phyloP scores from a whole-genome alignment of 202 grass and related monocot species.

The Eragrostis tef region DNA sequence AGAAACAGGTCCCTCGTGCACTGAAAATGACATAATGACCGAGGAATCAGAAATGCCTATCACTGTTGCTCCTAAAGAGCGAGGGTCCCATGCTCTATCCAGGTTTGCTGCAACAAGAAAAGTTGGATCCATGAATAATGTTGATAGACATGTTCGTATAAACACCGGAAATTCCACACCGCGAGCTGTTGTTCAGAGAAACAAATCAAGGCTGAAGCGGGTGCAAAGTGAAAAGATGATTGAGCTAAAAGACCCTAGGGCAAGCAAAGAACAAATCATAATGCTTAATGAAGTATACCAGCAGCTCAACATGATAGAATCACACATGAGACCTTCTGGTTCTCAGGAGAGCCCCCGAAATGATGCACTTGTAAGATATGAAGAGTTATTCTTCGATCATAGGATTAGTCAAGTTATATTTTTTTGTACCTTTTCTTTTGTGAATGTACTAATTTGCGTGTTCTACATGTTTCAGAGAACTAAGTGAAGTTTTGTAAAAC shows the following conservation, averaged over 20 bases:
- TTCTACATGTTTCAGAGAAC: slow-evolving; percentile 26
- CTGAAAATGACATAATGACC: slow-evolving; percentile 21
- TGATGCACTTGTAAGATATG: slow-evolving; percentile 39
- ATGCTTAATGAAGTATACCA: slow-evolving; percentile 76
- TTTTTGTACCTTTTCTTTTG: not conserved
- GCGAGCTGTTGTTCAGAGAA: slow-evolving; percentile 60
- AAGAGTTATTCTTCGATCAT: not conserved
- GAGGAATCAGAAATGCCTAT: slow-evolving; percentile 47
- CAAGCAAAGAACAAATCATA: slow-evolving; percentile 71
- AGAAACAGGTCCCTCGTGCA: slow-evolving; percentile 24
- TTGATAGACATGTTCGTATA: slow-evolving; percentile 48
- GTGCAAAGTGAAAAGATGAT: slow-evolving; percentile 67
- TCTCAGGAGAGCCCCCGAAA: slow-evolving; percentile 56
- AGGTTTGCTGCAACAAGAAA: slow-evolving; percentile 49
- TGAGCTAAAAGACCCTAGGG: slow-evolving; percentile 45
- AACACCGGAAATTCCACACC: slow-evolving; percentile 43
- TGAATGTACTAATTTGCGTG: not conserved
- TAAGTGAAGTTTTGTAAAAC: slow-evolving; percentile 21
- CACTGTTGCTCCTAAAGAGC: slow-evolving; percentile 31
- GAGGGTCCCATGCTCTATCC: slow-evolving; percentile 21
- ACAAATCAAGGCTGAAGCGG: slow-evolving; percentile 59
- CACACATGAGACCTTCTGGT: slow-evolving; percentile 52
- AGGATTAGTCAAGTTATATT: not conserved
- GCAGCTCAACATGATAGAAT: slow-evolving; percentile 73
- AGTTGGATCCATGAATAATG: slow-evolving; percentile 53